Evolutionary conservation across 345 rosid genomes (phyloP).

Genomic region (Brassica rapa): DNA sequence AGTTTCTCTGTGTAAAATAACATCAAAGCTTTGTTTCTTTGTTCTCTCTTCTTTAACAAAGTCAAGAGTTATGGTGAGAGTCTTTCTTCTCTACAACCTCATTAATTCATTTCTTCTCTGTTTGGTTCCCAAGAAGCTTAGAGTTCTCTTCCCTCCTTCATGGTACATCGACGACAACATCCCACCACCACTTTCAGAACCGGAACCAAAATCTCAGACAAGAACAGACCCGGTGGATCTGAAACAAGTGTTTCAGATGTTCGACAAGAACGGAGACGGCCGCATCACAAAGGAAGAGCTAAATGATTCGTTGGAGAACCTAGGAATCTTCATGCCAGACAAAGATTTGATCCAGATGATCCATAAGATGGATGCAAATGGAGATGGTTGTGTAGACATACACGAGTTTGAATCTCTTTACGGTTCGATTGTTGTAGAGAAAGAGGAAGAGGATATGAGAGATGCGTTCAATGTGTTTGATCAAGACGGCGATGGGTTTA

Average conservation of each 20-base stretch:
- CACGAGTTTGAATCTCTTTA: slow-evolving; percentile 41
- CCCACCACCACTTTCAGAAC: slow-evolving; percentile 5
- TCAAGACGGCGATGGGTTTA: slow-evolving; percentile 46
- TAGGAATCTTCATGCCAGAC: slow-evolving; percentile 42
- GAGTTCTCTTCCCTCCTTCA: slow-evolving; percentile 47
- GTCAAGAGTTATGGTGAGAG: slow-evolving; percentile 41
- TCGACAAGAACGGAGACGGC: slow-evolving; percentile 43
- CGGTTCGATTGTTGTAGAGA: slow-evolving; percentile 27
- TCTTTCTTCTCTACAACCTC: slow-evolving; percentile 54
- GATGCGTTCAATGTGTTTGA: slow-evolving; percentile 46
- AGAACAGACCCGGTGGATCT: slow-evolving; percentile 36
- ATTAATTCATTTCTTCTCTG: slow-evolving; percentile 46
- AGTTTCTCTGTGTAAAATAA: slow-evolving; percentile 1
- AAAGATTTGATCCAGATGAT: slow-evolving; percentile 41
- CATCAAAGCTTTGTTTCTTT: not conserved
- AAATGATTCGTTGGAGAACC: slow-evolving; percentile 40
- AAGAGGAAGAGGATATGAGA: slow-evolving; percentile 41
- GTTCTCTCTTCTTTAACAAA: slow-evolving; percentile 6
- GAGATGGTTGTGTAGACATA: slow-evolving; percentile 45
- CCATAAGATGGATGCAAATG: slow-evolving; percentile 38
- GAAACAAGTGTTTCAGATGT: slow-evolving; percentile 39
- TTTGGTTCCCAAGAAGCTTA: slow-evolving; percentile 59
- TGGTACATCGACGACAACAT: slow-evolving; percentile 35
- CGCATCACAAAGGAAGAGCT: slow-evolving; percentile 42
- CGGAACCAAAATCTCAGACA: not conserved